phyloP scores from a whole-genome alignment of 768 basidiomycete genomes.

The Steccherinum ochraceum region DNA sequence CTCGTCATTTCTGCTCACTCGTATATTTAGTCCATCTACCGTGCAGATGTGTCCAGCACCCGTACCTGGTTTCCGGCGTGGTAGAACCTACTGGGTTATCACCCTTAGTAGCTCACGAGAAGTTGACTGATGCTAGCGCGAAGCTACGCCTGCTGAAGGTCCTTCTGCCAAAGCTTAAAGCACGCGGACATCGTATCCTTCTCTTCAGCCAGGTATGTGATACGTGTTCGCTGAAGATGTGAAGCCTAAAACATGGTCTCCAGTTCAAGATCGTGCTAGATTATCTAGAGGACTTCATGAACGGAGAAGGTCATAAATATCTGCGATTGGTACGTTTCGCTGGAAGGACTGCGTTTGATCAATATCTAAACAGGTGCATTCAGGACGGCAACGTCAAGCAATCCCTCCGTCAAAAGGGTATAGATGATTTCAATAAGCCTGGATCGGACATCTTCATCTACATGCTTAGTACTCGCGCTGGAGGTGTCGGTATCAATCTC shows the following conservation, averaged over 20 bases:
- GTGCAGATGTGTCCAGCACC: constrained; percentile 81
- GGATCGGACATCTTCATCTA: constrained; percentile 88
- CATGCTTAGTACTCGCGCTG: constrained; percentile 87
- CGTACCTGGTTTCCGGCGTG: constrained; percentile 74
- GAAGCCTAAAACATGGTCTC: too few species aligned
- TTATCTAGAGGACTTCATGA: constrained; percentile 83
- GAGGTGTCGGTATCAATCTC: constrained; percentile 89
- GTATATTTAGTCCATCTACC: not conserved
- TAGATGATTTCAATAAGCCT: constrained; percentile 91
- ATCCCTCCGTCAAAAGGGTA: constrained; percentile 80
- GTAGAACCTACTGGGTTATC: constrained; percentile 69
- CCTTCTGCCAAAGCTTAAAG: constrained; percentile 77
- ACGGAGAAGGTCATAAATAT: constrained; percentile 74
- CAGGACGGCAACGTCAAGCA: constrained; percentile 91
- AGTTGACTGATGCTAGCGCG: constrained; percentile 77
- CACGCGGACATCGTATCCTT: constrained; percentile 81
- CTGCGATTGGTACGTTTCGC: constrained; percentile 78
- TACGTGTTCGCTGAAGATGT: too few species aligned
- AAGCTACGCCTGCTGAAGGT: constrained; percentile 75
- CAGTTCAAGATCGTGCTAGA: constrained; percentile 87
- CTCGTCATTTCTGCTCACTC: not conserved
- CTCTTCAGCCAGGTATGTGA: constrained; percentile 80
- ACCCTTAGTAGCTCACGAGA: constrained; percentile 60
- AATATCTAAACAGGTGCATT: too few species aligned
- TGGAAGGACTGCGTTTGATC: too few species aligned